Evolutionary conservation across 805 yeast genomes (phyloP), one percentile per base, ranked within the genome.

Genomic region (Lachancea waltii): DNA sequence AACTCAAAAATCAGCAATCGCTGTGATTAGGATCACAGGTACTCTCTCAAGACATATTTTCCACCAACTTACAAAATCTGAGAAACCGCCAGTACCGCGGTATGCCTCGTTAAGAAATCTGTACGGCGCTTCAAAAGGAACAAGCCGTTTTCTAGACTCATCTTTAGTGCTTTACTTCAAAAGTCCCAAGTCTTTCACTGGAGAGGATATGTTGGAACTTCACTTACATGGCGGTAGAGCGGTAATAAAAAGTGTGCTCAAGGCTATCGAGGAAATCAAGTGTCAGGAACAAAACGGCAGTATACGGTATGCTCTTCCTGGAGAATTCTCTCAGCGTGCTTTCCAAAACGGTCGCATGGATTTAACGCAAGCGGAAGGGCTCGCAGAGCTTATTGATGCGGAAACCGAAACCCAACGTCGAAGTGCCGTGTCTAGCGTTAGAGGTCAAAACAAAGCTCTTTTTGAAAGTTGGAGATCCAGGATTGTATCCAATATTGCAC

Each of bases 161-260:
- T 85, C 96, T 0, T 59, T 92, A 14, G 66, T 81, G 0, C 51
- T 87, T 1, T 80, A 63, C 51, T 89, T 90, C 60, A 58, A 73
- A 13, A 72, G 72, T 2, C 97, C 97, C 1, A 65, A 69, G 10
- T 80, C 95, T 0, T 92, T 80, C 52, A 92, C 97, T 0, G 98
- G 98, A 1, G 97, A 92, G 57, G 96, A 90, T 49, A 50, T 82
- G 18, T 64, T 89, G 7, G 98, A 92, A 52, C 57, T 92, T n/a
- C 97, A 92, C 53, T 60, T 85, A 2, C 98, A 92, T 59, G 98
- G 98, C 3, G 97, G 97, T 3, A 77, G 72, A 9, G 96, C 97
- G 0, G 85, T 90, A 1, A 73, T 85, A 2, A 67, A 69, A 33
- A 72, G 86, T 0, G 83, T 89, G 0, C 51, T 89, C 33, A 64